Conservation (phyloP, 2,329 filamentous ascomycete species). For the Nemania serpens region DNA sequence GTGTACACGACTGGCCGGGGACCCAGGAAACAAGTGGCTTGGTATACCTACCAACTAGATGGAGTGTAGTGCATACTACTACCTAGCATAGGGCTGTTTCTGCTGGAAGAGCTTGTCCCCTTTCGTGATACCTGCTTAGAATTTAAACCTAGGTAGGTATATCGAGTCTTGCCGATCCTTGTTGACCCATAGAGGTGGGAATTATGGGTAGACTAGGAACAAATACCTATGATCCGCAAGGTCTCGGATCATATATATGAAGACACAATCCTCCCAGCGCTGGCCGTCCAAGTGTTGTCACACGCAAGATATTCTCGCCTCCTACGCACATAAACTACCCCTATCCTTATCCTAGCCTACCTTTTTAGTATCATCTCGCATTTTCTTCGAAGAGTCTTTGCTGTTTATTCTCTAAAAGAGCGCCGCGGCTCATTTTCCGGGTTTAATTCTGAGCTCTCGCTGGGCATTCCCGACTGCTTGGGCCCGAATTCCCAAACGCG, state of each 20-base stretch:
- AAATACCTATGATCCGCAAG: not conserved
- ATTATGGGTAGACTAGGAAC: not conserved
- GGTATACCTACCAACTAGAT: not conserved
- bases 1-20: not conserved
- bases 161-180: conserved; percentile 5
- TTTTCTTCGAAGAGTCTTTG: conserved; percentile 1
- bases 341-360: not conserved
- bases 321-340: not conserved
- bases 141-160: not conserved
- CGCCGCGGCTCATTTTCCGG: not conserved
- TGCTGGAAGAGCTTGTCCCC: conserved; percentile 2
- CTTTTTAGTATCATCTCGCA: not conserved
- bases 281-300: not conserved
- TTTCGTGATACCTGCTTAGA: not conserved
- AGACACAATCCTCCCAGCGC: conserved; percentile 21
- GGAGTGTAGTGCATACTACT: not conserved
- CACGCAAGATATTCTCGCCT: conserved; percentile 13
- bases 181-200: conserved; percentile 10
- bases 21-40: conserved; percentile 12
- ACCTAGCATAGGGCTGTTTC: conserved; percentile 23
- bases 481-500: conserved; percentile 12
- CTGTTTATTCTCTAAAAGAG: not conserved
- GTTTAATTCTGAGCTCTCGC: not conserved
- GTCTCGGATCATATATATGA: conserved; percentile 33
- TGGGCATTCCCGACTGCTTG: conserved; percentile 12